Conservation (phyloP, 2,329 filamentous ascomycete genomes). For the Botrytis medusae region DNA sequence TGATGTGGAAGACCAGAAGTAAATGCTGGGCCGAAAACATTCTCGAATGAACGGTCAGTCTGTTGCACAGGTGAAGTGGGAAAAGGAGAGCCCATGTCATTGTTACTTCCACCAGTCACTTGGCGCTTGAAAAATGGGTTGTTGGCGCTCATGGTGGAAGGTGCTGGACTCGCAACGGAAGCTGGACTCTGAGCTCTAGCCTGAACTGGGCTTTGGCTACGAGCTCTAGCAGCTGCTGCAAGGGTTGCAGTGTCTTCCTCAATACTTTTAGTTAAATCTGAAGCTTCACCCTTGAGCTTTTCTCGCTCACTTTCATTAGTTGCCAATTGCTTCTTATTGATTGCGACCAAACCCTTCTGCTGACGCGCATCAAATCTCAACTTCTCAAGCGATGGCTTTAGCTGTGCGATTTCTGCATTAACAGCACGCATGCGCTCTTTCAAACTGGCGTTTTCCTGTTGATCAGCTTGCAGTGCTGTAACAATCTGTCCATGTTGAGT, state of each 20-base stretch:
- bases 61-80: slow-evolving; percentile 43
- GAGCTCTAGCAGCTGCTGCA: slow-evolving; percentile 45
- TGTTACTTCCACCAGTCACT: slow-evolving; percentile 48
- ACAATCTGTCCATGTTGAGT: slow-evolving; percentile 76
- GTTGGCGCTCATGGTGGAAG: slow-evolving; percentile 70
- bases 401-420: slow-evolving; percentile 77
- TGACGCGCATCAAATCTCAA: slow-evolving; percentile 87
- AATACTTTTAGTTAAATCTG: slow-evolving; percentile 62
- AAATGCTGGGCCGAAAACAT: slow-evolving; percentile 76
- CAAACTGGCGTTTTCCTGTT: slow-evolving; percentile 80
- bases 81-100: slow-evolving; percentile 49
- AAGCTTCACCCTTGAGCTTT: slow-evolving; percentile 78
- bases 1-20: slow-evolving; percentile 45
- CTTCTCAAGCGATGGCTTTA: slow-evolving; percentile 92
- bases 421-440: slow-evolving; percentile 85
- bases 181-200: slow-evolving; percentile 42
- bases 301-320: slow-evolving; percentile 89
- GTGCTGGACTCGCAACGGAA: slow-evolving; percentile 67
- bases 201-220: slow-evolving; percentile 22
- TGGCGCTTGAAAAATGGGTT: slow-evolving; percentile 91
- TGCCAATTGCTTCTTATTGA: slow-evolving; percentile 95
- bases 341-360: slow-evolving; percentile 93
- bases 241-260: slow-evolving; percentile 57
- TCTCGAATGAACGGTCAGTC: slow-evolving; percentile 75
- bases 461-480: slow-evolving; percentile 76